Base-by-base conservation (phyloP, 1,284 basidiomycete species). In the Tilletia indica region DNA sequence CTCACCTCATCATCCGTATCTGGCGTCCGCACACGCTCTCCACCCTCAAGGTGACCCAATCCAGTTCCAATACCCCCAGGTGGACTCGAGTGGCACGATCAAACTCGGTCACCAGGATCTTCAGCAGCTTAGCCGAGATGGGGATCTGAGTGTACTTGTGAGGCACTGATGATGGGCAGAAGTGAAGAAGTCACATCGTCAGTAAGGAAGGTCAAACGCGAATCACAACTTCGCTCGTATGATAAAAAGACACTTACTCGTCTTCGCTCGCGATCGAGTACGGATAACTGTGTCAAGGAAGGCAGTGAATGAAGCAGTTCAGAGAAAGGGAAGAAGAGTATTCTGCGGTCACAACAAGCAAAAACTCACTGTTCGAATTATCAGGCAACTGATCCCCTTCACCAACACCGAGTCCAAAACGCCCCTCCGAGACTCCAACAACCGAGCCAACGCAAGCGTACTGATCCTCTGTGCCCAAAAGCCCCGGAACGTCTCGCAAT, bases 81-180 rank as follows among this genome's bases (percentile, higher is more conserved):
- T 34, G 74, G 69, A 86, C 38, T 81, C 81, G 54, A 87, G 87
- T 54, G 4, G 84, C 76, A 31, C 77, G 76, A 72, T 91, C 90
- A 21, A 95, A 87, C 76, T 97, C 94, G 72, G 90, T 90, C 61
- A 97, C 83, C 21, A 98, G 87, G 21, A 97, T 87, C 85, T 98
- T 97, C 84, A 98, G 87, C 1, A 91, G 92, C 85, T 97, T 97
- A 72, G 93, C 89, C 0, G 91, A 91, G 89, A 98, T 96, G 0
- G 92, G 88, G 58, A 97, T 89, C 54, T 88, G 88, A 1, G 91
- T 92, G 84, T 93, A 98, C 84, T 93, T 90, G 73, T 91, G 90
- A 0, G 94, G 94, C 48, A 87, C 92, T 94, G 80, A 45, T 45
- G 42, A 14, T 8, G 3, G 25, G 25, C 25, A 31, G 25, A 31